A percentile compares a stretch with the other conserved stretches of the same genome.
phyloP scores from a whole-genome alignment of 495 filamentous ascomycete species.

The Hypomontagnella submonticulosa region DNA sequence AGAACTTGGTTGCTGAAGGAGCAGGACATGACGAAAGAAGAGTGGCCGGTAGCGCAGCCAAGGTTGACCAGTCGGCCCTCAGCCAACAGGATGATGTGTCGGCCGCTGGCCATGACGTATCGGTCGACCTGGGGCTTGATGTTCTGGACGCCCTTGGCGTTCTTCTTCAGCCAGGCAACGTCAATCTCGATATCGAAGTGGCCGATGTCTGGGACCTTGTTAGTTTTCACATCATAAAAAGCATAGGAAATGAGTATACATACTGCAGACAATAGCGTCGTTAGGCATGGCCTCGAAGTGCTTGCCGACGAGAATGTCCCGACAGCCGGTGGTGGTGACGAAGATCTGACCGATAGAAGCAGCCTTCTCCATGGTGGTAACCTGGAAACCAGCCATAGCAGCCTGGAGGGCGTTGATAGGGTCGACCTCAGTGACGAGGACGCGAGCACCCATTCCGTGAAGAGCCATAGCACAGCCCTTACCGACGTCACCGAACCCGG shows the following conservation, averaged over 20 bases:
- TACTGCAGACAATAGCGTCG: constrained; percentile 99
- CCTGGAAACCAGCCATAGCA: constrained; percentile 95
- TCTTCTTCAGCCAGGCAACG: constrained; percentile 99
- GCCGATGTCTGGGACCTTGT: constrained; percentile 79
- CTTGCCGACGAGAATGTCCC: constrained; percentile 89
- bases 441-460: constrained; percentile 95
- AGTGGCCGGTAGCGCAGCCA: constrained; percentile 98
- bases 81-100: constrained; percentile 96
- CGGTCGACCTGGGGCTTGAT: constrained; percentile 99
- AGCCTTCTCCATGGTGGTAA: constrained; percentile 97
- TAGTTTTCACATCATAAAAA: constrained; percentile 17
- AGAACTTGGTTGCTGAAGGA: constrained; percentile 99
- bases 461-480: constrained; percentile 98
- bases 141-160: constrained; percentile 88
- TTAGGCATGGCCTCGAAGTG: constrained; percentile 99
- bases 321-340: constrained; percentile 98
- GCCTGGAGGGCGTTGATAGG: constrained; percentile 99
- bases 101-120: constrained; percentile 91
- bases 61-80: constrained; percentile 99
- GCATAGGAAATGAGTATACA: constrained; percentile 50
- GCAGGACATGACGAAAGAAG: constrained; percentile 99
- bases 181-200: constrained; percentile 99
- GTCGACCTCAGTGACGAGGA: constrained; percentile 96
- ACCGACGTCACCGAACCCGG: constrained; percentile 98
- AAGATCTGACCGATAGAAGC: constrained; percentile 92